A percentile compares a stretch with the other conserved stretches of the same genome.
Conservation (phyloP, 139 green algal genomes). For the Chlorella sp. region DNA sequence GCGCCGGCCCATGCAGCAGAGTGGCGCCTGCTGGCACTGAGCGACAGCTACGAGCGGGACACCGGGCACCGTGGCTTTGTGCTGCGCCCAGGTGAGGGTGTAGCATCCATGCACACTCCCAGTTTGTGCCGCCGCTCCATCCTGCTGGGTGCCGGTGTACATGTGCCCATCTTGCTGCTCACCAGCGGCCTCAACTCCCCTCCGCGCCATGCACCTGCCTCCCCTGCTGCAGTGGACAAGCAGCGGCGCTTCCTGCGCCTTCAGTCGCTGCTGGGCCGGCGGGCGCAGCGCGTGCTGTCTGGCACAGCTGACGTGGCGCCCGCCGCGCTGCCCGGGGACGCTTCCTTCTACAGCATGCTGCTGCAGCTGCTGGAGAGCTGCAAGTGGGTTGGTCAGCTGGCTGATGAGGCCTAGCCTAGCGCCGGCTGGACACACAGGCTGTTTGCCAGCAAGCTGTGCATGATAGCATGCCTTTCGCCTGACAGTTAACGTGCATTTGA, state of each 20-base stretch:
- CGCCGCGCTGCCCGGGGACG: conserved; percentile 22
- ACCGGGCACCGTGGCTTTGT: conserved; percentile 31
- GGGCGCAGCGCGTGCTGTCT: background rate
- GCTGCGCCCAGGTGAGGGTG: conserved; percentile 3
- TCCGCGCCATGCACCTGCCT: no score
- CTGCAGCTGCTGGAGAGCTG: conserved; percentile 47
- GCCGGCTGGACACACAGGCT: no score
- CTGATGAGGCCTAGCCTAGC: no score
- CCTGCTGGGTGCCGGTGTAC: no score
- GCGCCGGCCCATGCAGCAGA: background rate
- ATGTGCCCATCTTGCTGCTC: no score
- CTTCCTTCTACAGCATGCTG: conserved; percentile 72
- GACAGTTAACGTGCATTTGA: no score
- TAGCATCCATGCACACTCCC: no score
- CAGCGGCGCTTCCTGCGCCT: conserved; percentile 37
- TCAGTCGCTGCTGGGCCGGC: background rate
- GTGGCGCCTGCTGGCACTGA: conserved; percentile 35
- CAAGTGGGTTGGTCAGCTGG: background rate
- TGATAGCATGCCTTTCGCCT: no score
- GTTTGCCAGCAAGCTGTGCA: no score
- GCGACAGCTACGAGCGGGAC: conserved; percentile 30
- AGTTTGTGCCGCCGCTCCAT: no score
- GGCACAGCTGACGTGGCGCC: background rate
- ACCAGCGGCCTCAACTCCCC: no score
- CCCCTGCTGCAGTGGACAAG: conserved; percentile 31